Evolutionary conservation across 2,329 filamentous ascomycete species (phyloP).

Genomic region (Pseudogymnoascus sp.): DNA sequence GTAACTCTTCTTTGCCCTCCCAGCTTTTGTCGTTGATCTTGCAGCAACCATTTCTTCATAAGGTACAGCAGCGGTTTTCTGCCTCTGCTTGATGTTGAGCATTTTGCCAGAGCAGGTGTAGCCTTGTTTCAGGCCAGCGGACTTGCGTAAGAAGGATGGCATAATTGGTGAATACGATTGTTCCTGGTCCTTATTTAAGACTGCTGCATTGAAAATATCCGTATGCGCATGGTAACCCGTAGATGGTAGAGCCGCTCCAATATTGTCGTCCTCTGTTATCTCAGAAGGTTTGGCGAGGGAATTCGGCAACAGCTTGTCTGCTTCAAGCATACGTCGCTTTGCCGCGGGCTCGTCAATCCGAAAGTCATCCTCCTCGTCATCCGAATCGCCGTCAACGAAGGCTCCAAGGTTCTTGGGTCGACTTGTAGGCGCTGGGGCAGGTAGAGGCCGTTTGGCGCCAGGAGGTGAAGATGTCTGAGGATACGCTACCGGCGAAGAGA

Average conservation of each 20-base stretch:
- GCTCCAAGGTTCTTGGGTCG: slow-evolving; percentile 34
- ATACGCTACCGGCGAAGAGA: slow-evolving; percentile 47
- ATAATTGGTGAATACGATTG: not conserved
- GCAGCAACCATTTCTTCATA: slow-evolving; percentile 63
- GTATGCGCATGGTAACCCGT: not conserved
- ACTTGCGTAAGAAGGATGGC: not conserved
- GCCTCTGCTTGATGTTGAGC: slow-evolving; percentile 48
- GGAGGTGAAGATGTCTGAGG: slow-evolving; percentile 25
- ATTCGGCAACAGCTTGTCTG: not conserved
- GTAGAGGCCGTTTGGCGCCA: slow-evolving; percentile 27
- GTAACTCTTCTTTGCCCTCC: slow-evolving; percentile 65
- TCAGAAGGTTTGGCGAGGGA: not conserved
- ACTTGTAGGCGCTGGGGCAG: slow-evolving; percentile 29
- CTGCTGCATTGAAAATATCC: not conserved
- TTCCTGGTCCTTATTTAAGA: not conserved
- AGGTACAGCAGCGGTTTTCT: slow-evolving; percentile 37
- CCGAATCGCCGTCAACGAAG: slow-evolving; percentile 31
- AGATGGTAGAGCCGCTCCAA: not conserved
- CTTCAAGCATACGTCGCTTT: slow-evolving; percentile 38
- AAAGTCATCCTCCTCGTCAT: slow-evolving; percentile 25
- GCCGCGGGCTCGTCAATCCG: slow-evolving; percentile 30
- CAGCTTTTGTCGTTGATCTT: slow-evolving; percentile 57
- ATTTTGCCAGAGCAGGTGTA: slow-evolving; percentile 41
- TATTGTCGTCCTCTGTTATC: not conserved
- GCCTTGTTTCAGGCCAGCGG: slow-evolving; percentile 14